Conservation (phyloP, 2,329 filamentous ascomycete species). For the Cladosporium cucumerinum region DNA sequence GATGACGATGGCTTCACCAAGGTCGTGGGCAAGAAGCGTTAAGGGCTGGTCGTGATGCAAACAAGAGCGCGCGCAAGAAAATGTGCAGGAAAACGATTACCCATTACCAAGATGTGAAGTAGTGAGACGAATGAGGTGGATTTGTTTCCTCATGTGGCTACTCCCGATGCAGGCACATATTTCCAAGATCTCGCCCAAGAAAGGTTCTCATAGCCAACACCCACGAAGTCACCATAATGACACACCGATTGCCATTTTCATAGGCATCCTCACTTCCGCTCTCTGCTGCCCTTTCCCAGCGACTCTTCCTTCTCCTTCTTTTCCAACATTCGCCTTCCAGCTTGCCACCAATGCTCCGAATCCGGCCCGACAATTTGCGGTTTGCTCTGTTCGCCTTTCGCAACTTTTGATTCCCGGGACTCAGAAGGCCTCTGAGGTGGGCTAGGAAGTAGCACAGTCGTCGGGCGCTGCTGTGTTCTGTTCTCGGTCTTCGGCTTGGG, state of each 20-base stretch:
- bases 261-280: not conserved
- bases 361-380: not conserved
- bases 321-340: not conserved
- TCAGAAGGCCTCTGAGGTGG: not conserved
- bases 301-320: not conserved
- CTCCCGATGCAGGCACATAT: not conserved
- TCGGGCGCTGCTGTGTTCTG: not conserved
- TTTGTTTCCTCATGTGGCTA: not conserved
- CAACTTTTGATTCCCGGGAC: not conserved
- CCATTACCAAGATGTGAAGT: not conserved
- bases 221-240: not conserved
- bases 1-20: conserved; percentile 42
- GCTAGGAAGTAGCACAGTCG: not conserved
- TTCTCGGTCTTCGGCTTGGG: not conserved
- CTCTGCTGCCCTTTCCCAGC: not conserved
- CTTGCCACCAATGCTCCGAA: conserved; percentile 5
- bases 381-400: not conserved
- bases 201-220: not conserved
- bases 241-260: not conserved
- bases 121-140: not conserved
- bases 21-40: conserved; percentile 37
- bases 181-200: not conserved
- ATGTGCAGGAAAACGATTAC: not conserved
- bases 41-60: conserved; percentile 11
- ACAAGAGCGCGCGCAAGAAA: not conserved